Evolutionary conservation across 768 basidiomycete genomes (phyloP).

Genomic region (Lactarius vividus): DNA sequence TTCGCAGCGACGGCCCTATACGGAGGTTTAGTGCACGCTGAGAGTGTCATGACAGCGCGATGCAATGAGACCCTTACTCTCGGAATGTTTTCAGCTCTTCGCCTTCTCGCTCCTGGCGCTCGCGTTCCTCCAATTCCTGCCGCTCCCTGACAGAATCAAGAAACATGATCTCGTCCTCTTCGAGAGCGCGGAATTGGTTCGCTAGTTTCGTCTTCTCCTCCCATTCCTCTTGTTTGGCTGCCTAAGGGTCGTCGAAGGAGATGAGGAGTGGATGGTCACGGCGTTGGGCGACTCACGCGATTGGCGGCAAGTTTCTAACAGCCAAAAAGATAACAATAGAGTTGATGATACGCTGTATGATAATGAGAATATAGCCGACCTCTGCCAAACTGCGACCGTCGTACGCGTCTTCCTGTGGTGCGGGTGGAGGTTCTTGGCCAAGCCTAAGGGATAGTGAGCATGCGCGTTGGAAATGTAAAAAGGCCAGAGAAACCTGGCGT

Average conservation of each 20-base stretch:
- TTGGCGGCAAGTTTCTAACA: slow-evolving; percentile 86
- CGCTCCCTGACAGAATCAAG: slow-evolving; percentile 78
- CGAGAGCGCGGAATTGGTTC: slow-evolving; percentile 85
- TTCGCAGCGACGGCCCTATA: slow-evolving; percentile 70
- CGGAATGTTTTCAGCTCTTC: slow-evolving; percentile 77
- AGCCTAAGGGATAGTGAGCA: slow-evolving; percentile 43
- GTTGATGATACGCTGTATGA: slow-evolving; percentile 13
- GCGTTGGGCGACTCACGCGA: slow-evolving; percentile 49
- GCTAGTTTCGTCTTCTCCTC: slow-evolving; percentile 86
- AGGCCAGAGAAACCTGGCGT: slow-evolving; percentile 57
- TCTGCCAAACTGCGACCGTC: slow-evolving; percentile 88
- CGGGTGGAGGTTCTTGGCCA: slow-evolving; percentile 81
- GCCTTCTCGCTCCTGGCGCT: slow-evolving; percentile 70
- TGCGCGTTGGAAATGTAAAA: slow-evolving; percentile 16
- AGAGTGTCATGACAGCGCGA: background rate
- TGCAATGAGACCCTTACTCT: slow-evolving; percentile 47
- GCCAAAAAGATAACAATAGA: background rate
- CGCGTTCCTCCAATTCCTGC: slow-evolving; percentile 71
- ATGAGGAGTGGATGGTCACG: slow-evolving; percentile 28
- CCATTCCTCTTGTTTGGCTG: slow-evolving; percentile 92
- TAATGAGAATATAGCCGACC: slow-evolving; percentile 46
- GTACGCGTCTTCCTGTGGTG: slow-evolving; percentile 70
- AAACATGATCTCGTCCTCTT: slow-evolving; percentile 89
- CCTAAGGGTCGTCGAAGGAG: slow-evolving; percentile 40
- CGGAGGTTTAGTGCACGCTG: slow-evolving; percentile 17